Percentiles rank a stretch among this genome's conserved stretches.
phyloP scores from a whole-genome alignment of 768 basidiomycete genomes.

The Lepiota subincarnata region DNA sequence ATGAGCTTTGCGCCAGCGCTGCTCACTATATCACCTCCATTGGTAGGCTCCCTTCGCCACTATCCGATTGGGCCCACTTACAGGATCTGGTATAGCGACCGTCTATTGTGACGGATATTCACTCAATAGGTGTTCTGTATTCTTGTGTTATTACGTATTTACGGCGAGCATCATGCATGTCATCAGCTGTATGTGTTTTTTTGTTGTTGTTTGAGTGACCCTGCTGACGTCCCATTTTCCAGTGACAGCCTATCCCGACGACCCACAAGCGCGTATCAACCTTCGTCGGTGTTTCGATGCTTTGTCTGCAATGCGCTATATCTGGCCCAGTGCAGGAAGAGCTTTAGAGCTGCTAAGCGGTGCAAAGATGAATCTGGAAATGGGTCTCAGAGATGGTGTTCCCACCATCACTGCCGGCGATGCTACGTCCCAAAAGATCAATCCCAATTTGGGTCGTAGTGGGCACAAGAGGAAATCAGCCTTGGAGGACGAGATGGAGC shows the following conservation, averaged over 20 bases:
- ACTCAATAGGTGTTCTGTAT: slow-evolving; percentile 59
- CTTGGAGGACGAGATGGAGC: neutral
- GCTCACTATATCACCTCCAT: slow-evolving; percentile 78
- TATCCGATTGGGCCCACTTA: neutral
- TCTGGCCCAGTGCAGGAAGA: slow-evolving; percentile 77
- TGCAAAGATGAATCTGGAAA: slow-evolving; percentile 40
- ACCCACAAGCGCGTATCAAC: slow-evolving; percentile 66
- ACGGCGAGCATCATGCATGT: slow-evolving; percentile 80
- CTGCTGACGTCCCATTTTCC: slow-evolving; percentile 8
- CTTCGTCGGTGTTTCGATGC: slow-evolving; percentile 65
- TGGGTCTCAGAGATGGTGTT: slow-evolving; percentile 18
- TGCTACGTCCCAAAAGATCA: neutral
- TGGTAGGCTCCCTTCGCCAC: slow-evolving; percentile 32
- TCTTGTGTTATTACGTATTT: slow-evolving; percentile 76
- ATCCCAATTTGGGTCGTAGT: slow-evolving; percentile 21
- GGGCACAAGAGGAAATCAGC: slow-evolving; percentile 61
- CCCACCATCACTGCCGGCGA: slow-evolving; percentile 6
- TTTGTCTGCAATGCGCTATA: slow-evolving; percentile 57
- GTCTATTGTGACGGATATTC: slow-evolving; percentile 62
- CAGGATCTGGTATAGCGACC: slow-evolving; percentile 32
- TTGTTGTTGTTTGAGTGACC: neutral
- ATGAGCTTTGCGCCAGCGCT: slow-evolving; percentile 70
- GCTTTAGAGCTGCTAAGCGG: slow-evolving; percentile 71
- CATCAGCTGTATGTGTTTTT: slow-evolving; percentile 51
- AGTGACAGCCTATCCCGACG: slow-evolving; percentile 63